Evolutionary conservation across 1,284 basidiomycete species (phyloP).

Genomic region (Vanrija humicola): DNA sequence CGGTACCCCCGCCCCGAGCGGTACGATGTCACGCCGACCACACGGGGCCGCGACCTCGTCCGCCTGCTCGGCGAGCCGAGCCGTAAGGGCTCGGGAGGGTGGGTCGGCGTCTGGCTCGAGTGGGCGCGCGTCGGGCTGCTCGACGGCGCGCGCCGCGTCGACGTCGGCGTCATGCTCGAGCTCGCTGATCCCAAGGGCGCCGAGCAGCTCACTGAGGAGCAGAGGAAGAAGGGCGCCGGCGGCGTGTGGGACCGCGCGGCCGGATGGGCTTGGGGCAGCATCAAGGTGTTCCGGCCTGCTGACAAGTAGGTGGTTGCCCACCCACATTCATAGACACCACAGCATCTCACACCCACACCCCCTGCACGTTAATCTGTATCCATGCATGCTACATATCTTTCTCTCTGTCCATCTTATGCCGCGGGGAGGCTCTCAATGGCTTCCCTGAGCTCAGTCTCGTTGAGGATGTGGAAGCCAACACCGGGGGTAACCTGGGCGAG

Average conservation of each 20-base stretch:
- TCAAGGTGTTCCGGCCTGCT: constrained; percentile 36
- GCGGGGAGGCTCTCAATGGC: constrained; percentile 60
- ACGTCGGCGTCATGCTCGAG: constrained; percentile 40
- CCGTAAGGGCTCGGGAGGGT: constrained; percentile 83
- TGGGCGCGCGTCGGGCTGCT: constrained; percentile 60
- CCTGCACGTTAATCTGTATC: constrained; percentile 7
- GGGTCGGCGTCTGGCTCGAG: constrained; percentile 85
- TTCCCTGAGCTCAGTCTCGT: constrained; percentile 69
- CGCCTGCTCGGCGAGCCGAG: constrained; percentile 70
- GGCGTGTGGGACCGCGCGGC: constrained; percentile 46
- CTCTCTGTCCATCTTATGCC: constrained; percentile 2
- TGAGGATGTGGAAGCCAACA: constrained; percentile 77
- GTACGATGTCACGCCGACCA: constrained; percentile 54
- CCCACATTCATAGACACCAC: not conserved
- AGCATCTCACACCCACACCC: not conserved
- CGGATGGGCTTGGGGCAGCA: constrained; percentile 39
- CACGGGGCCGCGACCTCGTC: constrained; percentile 73
- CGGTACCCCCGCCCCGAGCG: constrained; percentile 41
- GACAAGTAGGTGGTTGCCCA: not conserved
- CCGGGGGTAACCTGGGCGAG: constrained; percentile 80
- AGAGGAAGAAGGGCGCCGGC: constrained; percentile 35
- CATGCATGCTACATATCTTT: constrained; percentile 15
- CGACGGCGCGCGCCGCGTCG: not conserved
- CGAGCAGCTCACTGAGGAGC: constrained; percentile 25
- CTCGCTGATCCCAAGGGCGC: constrained; percentile 33